A percentile compares a stretch with the other conserved stretches of the same genome.
phyloP scores from a whole-genome alignment of 2,329 filamentous ascomycete genomes.

The Juglanconis juglandina region DNA sequence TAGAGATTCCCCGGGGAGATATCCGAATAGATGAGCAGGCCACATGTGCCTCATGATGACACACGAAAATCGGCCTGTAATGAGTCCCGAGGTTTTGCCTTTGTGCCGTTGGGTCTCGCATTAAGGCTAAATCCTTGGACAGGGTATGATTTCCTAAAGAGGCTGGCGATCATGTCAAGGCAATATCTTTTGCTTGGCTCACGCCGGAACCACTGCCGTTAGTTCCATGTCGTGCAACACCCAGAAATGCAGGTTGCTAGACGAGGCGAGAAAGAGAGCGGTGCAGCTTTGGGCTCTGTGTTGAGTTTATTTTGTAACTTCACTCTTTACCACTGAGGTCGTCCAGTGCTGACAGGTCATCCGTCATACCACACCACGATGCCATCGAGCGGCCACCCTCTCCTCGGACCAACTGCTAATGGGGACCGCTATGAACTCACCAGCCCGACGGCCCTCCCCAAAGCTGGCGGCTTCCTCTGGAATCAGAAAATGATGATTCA shows the following conservation, averaged over 20 bases:
- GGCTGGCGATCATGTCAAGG: background rate
- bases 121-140: constrained; percentile 13
- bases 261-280: background rate
- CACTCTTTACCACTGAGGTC: background rate
- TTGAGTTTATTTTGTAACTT: background rate
- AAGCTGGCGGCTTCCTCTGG: constrained; percentile 55
- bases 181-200: constrained; percentile 3
- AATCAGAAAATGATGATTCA: constrained; percentile 62
- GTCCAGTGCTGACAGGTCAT: background rate
- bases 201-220: constrained; percentile 10
- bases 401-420: constrained; percentile 37
- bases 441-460: constrained; percentile 53
- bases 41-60: too few species aligned
- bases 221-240: background rate
- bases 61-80: background rate
- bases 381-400: background rate
- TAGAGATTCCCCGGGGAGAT: too few species aligned
- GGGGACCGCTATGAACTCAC: constrained; percentile 54
- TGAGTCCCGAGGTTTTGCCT: constrained; percentile 11
- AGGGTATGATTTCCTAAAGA: background rate
- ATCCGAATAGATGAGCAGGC: too few species aligned
- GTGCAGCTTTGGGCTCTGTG: background rate
- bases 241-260: background rate
- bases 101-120: background rate
- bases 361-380: background rate